These are phyloP conservation scores for Ophiostoma piceae DNA, from an alignment of 2,329 filamentous ascomycete genomes.

Conservation along the genomic window DNA sequence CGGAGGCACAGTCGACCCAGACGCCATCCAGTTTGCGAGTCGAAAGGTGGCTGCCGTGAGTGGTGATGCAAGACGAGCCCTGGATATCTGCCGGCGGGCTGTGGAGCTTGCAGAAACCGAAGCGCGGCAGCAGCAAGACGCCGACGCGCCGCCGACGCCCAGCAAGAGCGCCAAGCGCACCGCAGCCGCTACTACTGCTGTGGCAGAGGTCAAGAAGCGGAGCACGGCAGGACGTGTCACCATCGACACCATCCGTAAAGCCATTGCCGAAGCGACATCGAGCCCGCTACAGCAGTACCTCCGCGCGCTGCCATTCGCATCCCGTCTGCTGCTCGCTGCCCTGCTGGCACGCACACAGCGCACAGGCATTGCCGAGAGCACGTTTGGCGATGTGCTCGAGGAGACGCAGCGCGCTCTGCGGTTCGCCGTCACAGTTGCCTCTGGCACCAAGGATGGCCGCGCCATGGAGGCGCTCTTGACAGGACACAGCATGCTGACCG, in stretches of 20 bases:
- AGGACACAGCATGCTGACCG: slow-evolving; percentile 13
- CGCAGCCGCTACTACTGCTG: neutral
- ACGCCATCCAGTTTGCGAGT: slow-evolving; percentile 93
- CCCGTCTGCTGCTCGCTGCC: slow-evolving; percentile 80
- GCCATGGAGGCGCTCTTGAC: slow-evolving; percentile 53
- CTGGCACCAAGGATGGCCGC: slow-evolving; percentile 38
- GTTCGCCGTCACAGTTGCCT: slow-evolving; percentile 47
- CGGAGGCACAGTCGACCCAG: slow-evolving; percentile 82
- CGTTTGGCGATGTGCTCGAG: slow-evolving; percentile 82
- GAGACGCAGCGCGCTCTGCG: slow-evolving; percentile 68
- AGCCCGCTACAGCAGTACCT: slow-evolving; percentile 89
- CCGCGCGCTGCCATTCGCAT: slow-evolving; percentile 70
- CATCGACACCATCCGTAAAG: slow-evolving; percentile 86
- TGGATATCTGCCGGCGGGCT: slow-evolving; percentile 91
- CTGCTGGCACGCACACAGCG: slow-evolving; percentile 72
- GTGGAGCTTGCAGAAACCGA: slow-evolving; percentile 91
- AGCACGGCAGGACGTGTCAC: slow-evolving; percentile 61
- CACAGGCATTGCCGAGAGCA: slow-evolving; percentile 80
- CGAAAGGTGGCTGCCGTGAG: slow-evolving; percentile 95
- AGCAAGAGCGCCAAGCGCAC: slow-evolving; percentile 27
- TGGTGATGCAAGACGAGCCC: slow-evolving; percentile 82
- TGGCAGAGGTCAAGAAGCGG: slow-evolving; percentile 31
- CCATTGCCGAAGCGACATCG: slow-evolving; percentile 90
- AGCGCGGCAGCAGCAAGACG: slow-evolving; percentile 23
- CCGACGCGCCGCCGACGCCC: slow-evolving; percentile 35